These are phyloP conservation scores for Sextonia rubra DNA, from an alignment of 164 flowering plant species.

Conservation along the genomic window DNA sequence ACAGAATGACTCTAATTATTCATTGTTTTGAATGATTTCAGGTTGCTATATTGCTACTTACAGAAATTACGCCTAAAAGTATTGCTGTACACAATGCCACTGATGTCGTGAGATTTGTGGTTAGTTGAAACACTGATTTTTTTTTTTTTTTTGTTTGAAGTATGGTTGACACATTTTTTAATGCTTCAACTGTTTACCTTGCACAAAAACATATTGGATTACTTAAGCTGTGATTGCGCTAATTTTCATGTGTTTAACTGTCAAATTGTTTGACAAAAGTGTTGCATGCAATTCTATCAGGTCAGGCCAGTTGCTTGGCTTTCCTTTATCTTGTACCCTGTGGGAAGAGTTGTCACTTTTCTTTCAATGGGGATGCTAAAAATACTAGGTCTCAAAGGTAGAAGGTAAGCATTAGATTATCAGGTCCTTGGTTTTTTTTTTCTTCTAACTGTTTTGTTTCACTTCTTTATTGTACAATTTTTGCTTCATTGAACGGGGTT, in stretches of 20 bases:
- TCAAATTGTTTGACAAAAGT: conserved; percentile 7
- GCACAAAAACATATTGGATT: too few relatives aligned
- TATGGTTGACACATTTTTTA: not conserved
- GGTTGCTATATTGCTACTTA: conserved; percentile 94
- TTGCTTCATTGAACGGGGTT: not conserved
- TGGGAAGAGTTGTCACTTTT: conserved; percentile 91
- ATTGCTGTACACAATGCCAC: conserved; percentile 95
- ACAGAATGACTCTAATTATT: not conserved
- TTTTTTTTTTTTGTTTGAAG: conserved; percentile 3
- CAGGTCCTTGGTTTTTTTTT: not conserved
- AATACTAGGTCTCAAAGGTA: conserved; percentile 86
- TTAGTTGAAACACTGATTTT: conserved; percentile 31
- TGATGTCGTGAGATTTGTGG: conserved; percentile 97
- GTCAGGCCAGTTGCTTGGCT: conserved; percentile 99
- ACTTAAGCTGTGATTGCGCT: not conserved
- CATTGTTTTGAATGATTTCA: conserved; percentile 23
- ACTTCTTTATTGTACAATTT: not conserved
- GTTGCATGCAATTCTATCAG: conserved; percentile 40
- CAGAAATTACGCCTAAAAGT: conserved; percentile 98
- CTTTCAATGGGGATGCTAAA: conserved; percentile 94
- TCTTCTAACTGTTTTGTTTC: not conserved
- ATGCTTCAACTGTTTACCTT: not conserved
- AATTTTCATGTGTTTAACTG: not conserved
- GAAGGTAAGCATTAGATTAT: conserved; percentile 48
- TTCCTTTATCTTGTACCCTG: conserved; percentile 88